Conservation (phyloP, 2,329 filamentous ascomycete species). For the Fusarium gaditjirri region DNA sequence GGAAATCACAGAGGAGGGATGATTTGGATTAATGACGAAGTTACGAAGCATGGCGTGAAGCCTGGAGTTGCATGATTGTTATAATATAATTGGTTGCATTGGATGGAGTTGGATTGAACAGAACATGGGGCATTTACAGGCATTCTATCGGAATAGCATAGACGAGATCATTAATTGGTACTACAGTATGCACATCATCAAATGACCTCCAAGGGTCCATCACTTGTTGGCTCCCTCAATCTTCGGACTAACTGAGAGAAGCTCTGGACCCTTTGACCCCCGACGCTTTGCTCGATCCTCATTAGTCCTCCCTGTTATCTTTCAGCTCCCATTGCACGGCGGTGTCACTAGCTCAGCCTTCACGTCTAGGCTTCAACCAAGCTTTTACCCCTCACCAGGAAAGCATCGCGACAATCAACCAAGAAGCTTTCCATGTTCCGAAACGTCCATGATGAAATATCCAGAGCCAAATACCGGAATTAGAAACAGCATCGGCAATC, state of each 20-base stretch:
- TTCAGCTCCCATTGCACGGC: constrained; percentile 25
- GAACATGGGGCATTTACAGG: constrained; percentile 18
- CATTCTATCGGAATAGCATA: background rate
- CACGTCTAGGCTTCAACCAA: background rate
- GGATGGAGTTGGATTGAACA: constrained; percentile 23
- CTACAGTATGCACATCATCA: constrained; percentile 4
- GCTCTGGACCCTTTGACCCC: background rate
- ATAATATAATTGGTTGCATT: constrained; percentile 14
- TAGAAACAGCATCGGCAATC: background rate
- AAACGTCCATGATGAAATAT: constrained; percentile 22
- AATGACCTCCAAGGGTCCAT: background rate
- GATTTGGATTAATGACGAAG: constrained; percentile 17
- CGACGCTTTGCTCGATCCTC: constrained; percentile 13
- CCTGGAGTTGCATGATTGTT: constrained; percentile 26
- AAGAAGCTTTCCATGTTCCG: background rate
- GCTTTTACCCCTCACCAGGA: background rate
- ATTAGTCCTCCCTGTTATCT: constrained; percentile 13
- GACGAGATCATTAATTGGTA: background rate
- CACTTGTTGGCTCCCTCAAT: constrained; percentile 21
- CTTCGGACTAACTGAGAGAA: background rate
- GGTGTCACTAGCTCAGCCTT: constrained; percentile 23
- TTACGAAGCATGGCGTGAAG: constrained; percentile 36
- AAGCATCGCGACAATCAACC: constrained; percentile 3
- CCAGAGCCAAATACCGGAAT: background rate
- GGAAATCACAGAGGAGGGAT: background rate